Conservation (phyloP, 1,284 basidiomycete species). For the Ustilago curta region DNA sequence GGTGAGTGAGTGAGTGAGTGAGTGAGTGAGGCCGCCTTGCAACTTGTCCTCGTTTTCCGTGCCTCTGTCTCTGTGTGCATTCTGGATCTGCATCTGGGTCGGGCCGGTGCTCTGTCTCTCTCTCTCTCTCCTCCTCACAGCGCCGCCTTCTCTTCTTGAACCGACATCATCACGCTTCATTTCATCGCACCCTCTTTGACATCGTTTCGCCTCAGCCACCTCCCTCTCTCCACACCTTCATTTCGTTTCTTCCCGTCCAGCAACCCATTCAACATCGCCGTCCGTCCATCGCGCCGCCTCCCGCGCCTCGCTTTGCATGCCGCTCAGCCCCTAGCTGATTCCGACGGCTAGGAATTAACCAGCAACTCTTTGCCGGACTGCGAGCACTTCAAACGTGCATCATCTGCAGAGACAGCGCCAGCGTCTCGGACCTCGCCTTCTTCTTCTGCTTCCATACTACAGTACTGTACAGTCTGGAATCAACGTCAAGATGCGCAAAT, state of each 20-base stretch:
- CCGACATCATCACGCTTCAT: constrained; percentile 2
- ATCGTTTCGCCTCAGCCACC: not conserved
- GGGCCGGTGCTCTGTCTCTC: not conserved
- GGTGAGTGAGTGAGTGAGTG: not conserved
- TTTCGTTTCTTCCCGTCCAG: not conserved
- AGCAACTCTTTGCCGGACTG: not conserved
- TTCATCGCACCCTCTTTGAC: not conserved
- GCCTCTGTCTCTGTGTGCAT: too few species aligned
- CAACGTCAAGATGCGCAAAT: constrained; percentile 5
- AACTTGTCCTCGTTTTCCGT: not conserved
- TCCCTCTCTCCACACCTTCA: not conserved
- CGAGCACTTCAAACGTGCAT: not conserved
- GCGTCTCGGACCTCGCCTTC: constrained; percentile 5
- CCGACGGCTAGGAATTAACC: not conserved
- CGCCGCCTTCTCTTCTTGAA: not conserved
- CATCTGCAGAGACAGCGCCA: not conserved
- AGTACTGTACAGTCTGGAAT: not conserved
- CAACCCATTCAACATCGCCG: too few species aligned
- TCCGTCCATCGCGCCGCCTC: not conserved
- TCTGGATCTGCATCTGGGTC: not conserved
- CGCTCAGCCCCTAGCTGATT: not conserved
- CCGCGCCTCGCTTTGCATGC: not conserved
- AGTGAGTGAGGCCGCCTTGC: not conserved
- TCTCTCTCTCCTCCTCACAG: not conserved
- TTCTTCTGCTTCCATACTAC: not conserved